Conservation (phyloP, 306 rosid genomes). For the Gastrolobium villosum region DNA sequence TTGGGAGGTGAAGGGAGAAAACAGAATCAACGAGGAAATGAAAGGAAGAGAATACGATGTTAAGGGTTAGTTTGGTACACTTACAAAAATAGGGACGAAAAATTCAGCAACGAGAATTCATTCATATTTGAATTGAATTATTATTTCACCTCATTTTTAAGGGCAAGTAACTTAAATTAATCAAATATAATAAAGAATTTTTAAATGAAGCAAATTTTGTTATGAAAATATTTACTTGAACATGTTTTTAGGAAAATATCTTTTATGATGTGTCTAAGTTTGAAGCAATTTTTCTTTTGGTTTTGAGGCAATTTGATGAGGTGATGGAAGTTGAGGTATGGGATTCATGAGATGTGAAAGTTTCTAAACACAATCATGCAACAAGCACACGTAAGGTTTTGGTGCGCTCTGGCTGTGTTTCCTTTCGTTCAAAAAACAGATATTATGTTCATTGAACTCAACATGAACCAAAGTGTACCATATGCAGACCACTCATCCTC, state of each 20-base stretch:
- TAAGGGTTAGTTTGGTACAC: not conserved
- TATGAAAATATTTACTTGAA: not conserved
- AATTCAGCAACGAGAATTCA: not conserved
- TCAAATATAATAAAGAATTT: not conserved
- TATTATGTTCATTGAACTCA: constrained; percentile 48
- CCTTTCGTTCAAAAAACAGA: constrained; percentile 20
- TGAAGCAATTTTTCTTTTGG: not conserved
- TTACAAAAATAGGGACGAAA: no score
- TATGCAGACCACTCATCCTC: not conserved
- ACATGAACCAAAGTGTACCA: constrained; percentile 19
- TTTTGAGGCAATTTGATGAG: not conserved
- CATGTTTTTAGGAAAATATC: not conserved
- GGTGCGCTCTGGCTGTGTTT: constrained; percentile 21
- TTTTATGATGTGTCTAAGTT: not conserved
- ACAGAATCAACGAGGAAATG: not conserved
- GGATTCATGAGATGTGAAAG: constrained; percentile 19
- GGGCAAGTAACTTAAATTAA: not conserved
- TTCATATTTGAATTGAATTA: not conserved
- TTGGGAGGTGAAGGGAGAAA: not conserved
- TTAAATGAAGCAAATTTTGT: not conserved
- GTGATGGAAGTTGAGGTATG: not conserved
- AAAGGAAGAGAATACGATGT: not conserved
- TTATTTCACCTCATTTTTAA: not conserved
- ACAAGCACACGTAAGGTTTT: constrained; percentile 23
- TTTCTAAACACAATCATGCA: constrained; percentile 22